These are phyloP conservation scores for Linnemannia exigua DNA, from an alignment of 192 early-diverging fungal genomes.

Conservation along the genomic window DNA sequence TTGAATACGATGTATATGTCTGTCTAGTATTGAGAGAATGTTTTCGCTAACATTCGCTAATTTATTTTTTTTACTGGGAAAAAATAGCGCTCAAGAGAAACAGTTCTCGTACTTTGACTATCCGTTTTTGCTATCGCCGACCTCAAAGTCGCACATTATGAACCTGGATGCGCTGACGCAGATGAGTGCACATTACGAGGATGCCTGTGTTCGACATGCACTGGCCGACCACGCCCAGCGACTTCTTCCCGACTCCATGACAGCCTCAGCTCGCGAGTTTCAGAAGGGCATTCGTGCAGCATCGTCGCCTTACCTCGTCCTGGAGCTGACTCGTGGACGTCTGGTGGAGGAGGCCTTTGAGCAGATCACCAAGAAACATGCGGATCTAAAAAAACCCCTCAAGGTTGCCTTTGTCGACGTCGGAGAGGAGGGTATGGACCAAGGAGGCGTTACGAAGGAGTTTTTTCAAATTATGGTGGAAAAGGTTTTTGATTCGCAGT, in stretches of 20 bases:
- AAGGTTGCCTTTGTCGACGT: constrained; percentile 89
- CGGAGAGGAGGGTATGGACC: constrained; percentile 95
- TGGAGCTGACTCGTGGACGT: constrained; percentile 78
- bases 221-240: constrained; percentile 81
- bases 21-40: not conserved
- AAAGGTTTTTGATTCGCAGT: constrained; percentile 78
- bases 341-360: constrained; percentile 85
- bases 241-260: constrained; percentile 68
- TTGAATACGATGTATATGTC: not conserved
- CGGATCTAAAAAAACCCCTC: constrained; percentile 84
- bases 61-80: constrained; percentile 23
- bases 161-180: constrained; percentile 83
- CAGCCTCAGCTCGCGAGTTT: constrained; percentile 59
- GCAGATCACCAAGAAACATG: constrained; percentile 73
- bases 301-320: constrained; percentile 84
- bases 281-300: constrained; percentile 70
- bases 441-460: constrained; percentile 98
- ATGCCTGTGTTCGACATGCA: constrained; percentile 86
- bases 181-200: constrained; percentile 85
- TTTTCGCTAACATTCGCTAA: constrained; percentile 23
- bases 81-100: constrained; percentile 40
- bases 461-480: constrained; percentile 88
- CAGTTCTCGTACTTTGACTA: constrained; percentile 79
- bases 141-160: constrained; percentile 77
- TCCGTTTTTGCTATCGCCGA: constrained; percentile 78